phyloP scores from a whole-genome alignment of 805 yeast genomes.

The Myxozyma neotropica region DNA sequence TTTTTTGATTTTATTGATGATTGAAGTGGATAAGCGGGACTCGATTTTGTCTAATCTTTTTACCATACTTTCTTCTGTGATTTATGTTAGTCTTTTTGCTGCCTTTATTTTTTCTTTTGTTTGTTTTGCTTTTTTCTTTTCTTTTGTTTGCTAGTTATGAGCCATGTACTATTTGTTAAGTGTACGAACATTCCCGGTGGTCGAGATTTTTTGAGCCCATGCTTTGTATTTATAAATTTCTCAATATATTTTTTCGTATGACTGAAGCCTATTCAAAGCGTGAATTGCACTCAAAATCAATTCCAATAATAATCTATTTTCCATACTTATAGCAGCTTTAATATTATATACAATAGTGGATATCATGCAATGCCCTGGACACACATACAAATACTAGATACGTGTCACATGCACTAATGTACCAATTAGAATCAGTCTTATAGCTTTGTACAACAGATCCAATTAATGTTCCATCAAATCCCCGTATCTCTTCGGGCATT shows the following conservation, averaged over 20 bases:
- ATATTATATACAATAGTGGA: too few relatives aligned
- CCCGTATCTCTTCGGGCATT: neutral
- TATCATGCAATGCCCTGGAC: too few relatives aligned
- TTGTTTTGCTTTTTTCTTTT: neutral
- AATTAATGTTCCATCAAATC: neutral
- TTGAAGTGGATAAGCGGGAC: neutral
- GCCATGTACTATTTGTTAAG: neutral
- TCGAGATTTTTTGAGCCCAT: neutral
- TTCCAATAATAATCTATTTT: too few relatives aligned
- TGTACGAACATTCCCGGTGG: neutral
- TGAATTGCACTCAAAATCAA: too few relatives aligned
- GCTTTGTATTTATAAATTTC: slow-evolving; percentile 5
- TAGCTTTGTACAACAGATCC: too few relatives aligned
- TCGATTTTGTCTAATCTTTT: neutral
- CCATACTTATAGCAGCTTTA: too few relatives aligned
- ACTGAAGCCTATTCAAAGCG: too few relatives aligned
- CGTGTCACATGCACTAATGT: too few relatives aligned
- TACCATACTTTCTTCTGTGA: neutral
- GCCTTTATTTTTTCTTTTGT: neutral
- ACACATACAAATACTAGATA: too few relatives aligned
- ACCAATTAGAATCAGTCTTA: too few relatives aligned
- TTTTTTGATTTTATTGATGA: neutral
- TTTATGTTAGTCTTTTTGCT: neutral
- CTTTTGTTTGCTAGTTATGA: neutral
- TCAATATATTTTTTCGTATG: neutral